phyloP scores from a whole-genome alignment of 805 yeast species.

The Zygosaccharomyces lentus region DNA sequence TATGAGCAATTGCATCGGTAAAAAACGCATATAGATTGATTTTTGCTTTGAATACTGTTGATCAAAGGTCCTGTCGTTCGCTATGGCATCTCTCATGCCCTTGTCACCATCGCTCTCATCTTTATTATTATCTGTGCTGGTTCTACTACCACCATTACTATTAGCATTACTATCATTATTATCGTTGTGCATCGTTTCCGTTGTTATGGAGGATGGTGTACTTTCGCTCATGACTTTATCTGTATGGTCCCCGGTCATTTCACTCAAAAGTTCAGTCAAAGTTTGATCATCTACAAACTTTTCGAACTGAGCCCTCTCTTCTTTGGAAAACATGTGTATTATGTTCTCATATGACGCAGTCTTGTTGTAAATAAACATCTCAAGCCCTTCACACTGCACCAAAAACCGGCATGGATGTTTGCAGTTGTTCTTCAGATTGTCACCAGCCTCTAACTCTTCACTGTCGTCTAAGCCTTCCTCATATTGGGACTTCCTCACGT shows the following conservation, averaged over 20 bases:
- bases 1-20: conserved; percentile 63
- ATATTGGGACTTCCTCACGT: conserved; percentile 33
- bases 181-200: conserved; percentile 1
- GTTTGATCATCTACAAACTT: conserved; percentile 21
- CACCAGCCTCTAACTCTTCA: conserved; percentile 18
- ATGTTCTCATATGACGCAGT: conserved; percentile 70
- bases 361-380: conserved; percentile 77
- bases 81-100: neutral
- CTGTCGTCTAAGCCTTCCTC: conserved; percentile 8
- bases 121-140: neutral
- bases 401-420: conserved; percentile 53
- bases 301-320: conserved; percentile 21
- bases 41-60: conserved; percentile 10
- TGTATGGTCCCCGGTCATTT: conserved; percentile 13
- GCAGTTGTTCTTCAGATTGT: conserved; percentile 33
- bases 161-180: neutral
- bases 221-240: conserved; percentile 13
- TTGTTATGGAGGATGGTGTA: conserved; percentile 7
- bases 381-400: conserved; percentile 69
- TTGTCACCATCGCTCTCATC: neutral
- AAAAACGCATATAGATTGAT: conserved; percentile 31
- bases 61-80: conserved; percentile 22
- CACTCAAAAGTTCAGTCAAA: conserved; percentile 15
- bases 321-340: conserved; percentile 35
- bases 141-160: neutral